Base-by-base conservation (phyloP, 345 rosid genomes). In the Syzygium aromaticum region DNA sequence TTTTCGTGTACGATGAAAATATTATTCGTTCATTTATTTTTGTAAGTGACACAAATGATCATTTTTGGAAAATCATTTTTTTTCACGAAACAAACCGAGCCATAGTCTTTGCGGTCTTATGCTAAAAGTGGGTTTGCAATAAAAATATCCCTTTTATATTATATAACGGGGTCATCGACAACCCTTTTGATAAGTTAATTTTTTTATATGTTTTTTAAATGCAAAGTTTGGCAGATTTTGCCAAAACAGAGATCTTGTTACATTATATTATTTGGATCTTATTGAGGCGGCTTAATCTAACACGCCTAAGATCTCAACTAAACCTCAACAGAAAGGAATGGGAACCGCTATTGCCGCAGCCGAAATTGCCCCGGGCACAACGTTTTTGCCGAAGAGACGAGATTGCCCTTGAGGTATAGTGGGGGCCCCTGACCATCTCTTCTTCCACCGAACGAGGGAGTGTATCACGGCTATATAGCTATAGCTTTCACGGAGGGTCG, bases 381-480 rank as follows among this genome's bases (percentile, higher is more conserved):
- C 77, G 1, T 64, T 8, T 17, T 30, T 30, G 23, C 30, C 17
- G 43, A 30, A 64, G 77, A 8, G 43, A 64, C 77, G 43, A 30
- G 11, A 64, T 30, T 64, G 43, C 11, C 77, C 77, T 64, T 0
- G 1, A 8, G 8, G 1, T 16, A 8, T n/a, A 2, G 43, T 30
- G 77, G 77, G 43, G 22, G 40, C 43, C 3, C 33, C 77, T 2
- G 43, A 30, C 40, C 19, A 1, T 43, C 46, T 43, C 11, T 30
- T 64, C 77, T 16, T 64, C 77, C 77, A 22, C 43, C 43, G 12
- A 64, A 8, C 77, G 2, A 11, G 77, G 77, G 77, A 64, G 3
- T 43, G 77, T 64, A 23, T 43, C 1, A 43, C 46, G 46, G 46
- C 46, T 43, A 43, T 43, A 43, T 6, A 43, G 46, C 43, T 16